Evolutionary conservation across 2,329 filamentous ascomycete species (phyloP).

Genomic region (Penicillium vulpinum): DNA sequence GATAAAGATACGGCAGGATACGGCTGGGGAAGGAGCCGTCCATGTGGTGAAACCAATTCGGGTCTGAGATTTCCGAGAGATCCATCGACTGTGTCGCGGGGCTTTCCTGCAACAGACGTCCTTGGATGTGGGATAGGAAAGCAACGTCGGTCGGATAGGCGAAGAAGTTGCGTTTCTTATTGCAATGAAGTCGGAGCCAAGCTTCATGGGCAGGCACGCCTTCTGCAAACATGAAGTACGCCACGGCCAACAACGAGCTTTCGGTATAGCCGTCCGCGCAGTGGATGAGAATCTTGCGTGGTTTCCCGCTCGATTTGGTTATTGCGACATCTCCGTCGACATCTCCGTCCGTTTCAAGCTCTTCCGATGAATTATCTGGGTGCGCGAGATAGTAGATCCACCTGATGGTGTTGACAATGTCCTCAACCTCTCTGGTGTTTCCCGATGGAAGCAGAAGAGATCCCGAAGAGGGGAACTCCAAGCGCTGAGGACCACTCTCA

Average conservation of each 20-base stretch:
- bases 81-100: conserved; percentile 31
- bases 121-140: conserved; percentile 73
- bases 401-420: conserved; percentile 78
- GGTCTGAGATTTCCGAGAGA: conserved; percentile 49
- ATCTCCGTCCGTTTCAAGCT: conserved; percentile 56
- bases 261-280: conserved; percentile 97
- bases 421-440: conserved; percentile 79
- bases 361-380: conserved; percentile 47
- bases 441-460: conserved; percentile 83
- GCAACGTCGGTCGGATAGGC: conserved; percentile 89
- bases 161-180: conserved; percentile 88
- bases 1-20: conserved; percentile 89
- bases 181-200: conserved; percentile 81
- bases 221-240: conserved; percentile 91
- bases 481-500: conserved; percentile 53
- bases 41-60: conserved; percentile 76
- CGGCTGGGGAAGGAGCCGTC: conserved; percentile 91
- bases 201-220: conserved; percentile 77
- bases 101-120: conserved; percentile 65
- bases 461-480: conserved; percentile 93
- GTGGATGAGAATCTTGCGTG: conserved; percentile 79
- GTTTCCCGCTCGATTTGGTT: conserved; percentile 40
- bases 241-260: conserved; percentile 81
- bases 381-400: conserved; percentile 88
- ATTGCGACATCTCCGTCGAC: conserved; percentile 61